Percentiles rank a stretch among this genome's conserved stretches.
These are phyloP conservation scores for Ustilago loliicola DNA, from an alignment of 1,284 basidiomycete genomes.

Conservation along the genomic window DNA sequence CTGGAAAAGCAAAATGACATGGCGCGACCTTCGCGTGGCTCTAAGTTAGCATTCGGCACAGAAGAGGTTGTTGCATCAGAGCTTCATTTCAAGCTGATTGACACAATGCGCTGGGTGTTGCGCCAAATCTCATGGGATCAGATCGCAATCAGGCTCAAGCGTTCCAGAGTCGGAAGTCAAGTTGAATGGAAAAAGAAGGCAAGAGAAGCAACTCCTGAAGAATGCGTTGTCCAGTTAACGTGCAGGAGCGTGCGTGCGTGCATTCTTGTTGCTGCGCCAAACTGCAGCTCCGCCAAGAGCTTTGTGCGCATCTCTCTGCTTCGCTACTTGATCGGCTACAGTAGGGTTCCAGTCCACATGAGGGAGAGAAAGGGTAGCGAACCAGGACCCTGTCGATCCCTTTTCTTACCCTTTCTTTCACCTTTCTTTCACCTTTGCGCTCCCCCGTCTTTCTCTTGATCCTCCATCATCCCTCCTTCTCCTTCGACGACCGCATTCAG, in stretches of 20 bases:
- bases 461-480: slow-evolving; percentile 4
- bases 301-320: slow-evolving; percentile 1
- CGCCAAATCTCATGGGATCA: background rate
- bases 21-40: slow-evolving; percentile 18
- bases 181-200: background rate
- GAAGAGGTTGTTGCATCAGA: background rate
- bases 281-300: slow-evolving; percentile 5
- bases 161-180: background rate
- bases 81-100: background rate
- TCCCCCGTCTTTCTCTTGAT: background rate
- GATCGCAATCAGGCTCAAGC: background rate
- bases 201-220: background rate
- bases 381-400: slow-evolving; percentile 26
- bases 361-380: background rate
- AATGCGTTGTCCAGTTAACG: background rate
- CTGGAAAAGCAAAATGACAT: slow-evolving; percentile 24
- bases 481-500: background rate
- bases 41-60: too few species aligned
- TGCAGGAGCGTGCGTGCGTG: background rate
- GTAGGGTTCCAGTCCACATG: too few species aligned
- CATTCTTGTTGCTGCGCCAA: background rate
- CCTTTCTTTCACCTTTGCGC: background rate
- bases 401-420: background rate
- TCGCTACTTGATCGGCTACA: background rate
- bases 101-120: background rate